Conservation (phyloP, 2,329 filamentous ascomycete genomes). For the Aureobasidium sp. region DNA sequence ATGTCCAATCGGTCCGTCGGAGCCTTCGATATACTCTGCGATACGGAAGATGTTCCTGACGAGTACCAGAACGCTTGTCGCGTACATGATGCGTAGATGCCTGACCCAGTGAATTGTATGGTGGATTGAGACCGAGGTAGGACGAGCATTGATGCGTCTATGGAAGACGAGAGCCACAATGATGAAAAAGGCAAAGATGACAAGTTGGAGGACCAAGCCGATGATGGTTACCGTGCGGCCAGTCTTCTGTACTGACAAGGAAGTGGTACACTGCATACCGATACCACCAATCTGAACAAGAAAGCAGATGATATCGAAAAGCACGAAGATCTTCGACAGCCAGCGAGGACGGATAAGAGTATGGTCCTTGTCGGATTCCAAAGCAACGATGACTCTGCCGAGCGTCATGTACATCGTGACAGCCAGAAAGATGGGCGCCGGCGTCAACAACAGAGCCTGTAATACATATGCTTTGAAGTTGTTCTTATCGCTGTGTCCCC, state of each 20-base stretch:
- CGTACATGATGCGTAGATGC: slow-evolving; percentile 11
- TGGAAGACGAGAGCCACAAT: not conserved
- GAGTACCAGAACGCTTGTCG: slow-evolving; percentile 11
- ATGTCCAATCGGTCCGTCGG: not conserved
- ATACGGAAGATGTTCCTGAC: slow-evolving; percentile 17
- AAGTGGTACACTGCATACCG: slow-evolving; percentile 24
- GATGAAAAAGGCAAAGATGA: slow-evolving; percentile 9
- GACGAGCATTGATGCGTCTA: not conserved
- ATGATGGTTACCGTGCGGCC: not conserved
- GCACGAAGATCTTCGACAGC: slow-evolving; percentile 50
- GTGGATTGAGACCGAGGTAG: not conserved
- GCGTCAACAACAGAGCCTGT: slow-evolving; percentile 36
- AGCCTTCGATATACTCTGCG: slow-evolving; percentile 16
- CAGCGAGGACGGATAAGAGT: slow-evolving; percentile 39
- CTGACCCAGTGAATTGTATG: not conserved
- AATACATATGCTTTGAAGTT: slow-evolving; percentile 35
- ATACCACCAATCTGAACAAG: slow-evolving; percentile 39
- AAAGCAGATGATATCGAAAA: slow-evolving; percentile 49
- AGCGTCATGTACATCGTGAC: slow-evolving; percentile 44
- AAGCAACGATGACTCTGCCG: slow-evolving; percentile 31
- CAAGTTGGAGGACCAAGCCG: not conserved
- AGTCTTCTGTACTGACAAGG: not conserved
- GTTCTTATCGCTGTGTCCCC: slow-evolving; percentile 31
- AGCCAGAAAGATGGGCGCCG: slow-evolving; percentile 42
- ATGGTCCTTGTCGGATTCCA: slow-evolving; percentile 21